Base-by-base conservation (phyloP, 371 early-diverging fungal genomes). In the Conidiobolus incongruus region DNA sequence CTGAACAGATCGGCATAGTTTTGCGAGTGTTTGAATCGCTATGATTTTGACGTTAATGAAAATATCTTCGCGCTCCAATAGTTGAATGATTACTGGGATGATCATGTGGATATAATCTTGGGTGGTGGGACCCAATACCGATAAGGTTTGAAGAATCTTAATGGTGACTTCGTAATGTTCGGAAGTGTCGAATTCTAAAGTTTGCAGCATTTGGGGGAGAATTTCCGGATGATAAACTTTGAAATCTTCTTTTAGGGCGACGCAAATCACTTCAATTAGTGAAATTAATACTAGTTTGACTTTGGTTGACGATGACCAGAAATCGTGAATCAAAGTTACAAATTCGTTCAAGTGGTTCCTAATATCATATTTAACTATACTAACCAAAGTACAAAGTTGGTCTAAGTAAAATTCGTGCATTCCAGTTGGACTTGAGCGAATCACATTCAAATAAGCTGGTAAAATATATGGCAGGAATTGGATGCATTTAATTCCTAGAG, bases 91-190 rank as follows among this genome's bases (percentile, higher is more conserved):
- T 4, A 75, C 79, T 4, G 92, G 95, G 36, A 92, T 72, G 7
- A 93, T 80, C 19, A 96, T 61, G 49, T 86, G 88, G 65, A 93
- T 68, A 49, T 89, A 88, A 41, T 91, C 89, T 52, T 94, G 93
- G 44, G 93, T 71, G 47, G 78, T 87, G 21, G 79, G 58, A n/a
- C 92, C 87, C 62, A 93, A 81, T 1, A 77, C 70, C 32, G 72
- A 69, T 53, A 96, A 65, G 0, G 85, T 77, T 47, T 89, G 79
- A 31, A 96, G 58, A 0, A 83, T 85, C 39, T 74, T 69, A 32
- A 70, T 60, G 0, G 90, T 83, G 0, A 84, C 70, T 31, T 65
- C 67, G 26, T 74, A 71, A 28, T 65, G 54, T 21, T 84, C 85
- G 1, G 76, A 68, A 2, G 59, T 55, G 50, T 93, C 91, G 16